Evolutionary conservation across 2,329 filamentous ascomycete genomes (phyloP).

Genomic region (Mariannaea sp.): DNA sequence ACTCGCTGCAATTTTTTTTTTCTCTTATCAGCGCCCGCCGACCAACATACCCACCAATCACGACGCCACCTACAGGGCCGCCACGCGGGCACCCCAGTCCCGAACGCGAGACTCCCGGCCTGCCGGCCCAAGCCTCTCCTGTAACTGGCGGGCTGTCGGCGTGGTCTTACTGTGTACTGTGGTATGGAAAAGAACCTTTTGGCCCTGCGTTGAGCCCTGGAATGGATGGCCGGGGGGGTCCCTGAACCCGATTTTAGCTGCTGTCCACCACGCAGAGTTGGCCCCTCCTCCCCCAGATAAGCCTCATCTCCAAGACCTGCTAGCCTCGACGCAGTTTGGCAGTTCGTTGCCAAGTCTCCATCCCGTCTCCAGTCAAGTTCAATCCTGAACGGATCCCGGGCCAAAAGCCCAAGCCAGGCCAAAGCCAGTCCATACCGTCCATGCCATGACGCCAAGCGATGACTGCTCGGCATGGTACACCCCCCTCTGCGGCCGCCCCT

Average conservation of each 20-base stretch:
- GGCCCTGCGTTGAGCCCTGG: slow-evolving; percentile 5
- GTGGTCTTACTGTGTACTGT: too few species aligned
- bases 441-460: slow-evolving; percentile 24
- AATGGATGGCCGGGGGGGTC: neutral
- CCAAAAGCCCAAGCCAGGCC: slow-evolving; percentile 14
- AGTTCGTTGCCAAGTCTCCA: slow-evolving; percentile 1
- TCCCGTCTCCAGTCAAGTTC: too few species aligned
- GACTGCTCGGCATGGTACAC: too few species aligned
- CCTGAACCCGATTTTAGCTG: neutral
- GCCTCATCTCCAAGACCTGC: slow-evolving; percentile 10
- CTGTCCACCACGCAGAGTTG: neutral
- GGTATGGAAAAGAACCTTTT: too few species aligned
- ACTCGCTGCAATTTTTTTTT: slow-evolving; percentile 18
- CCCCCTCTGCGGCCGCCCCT: slow-evolving; percentile 26
- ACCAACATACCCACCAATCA: slow-evolving; percentile 23
- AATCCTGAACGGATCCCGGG: slow-evolving; percentile 28
- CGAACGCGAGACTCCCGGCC: neutral
- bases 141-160: neutral
- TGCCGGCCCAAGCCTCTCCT: slow-evolving; percentile 3
- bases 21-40: slow-evolving; percentile 34
- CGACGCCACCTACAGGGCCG: slow-evolving; percentile 15
- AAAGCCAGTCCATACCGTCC: slow-evolving; percentile 24
- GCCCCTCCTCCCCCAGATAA: slow-evolving; percentile 4
- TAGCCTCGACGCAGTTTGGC: slow-evolving; percentile 6
- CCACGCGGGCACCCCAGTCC: slow-evolving; percentile 21